These are phyloP conservation scores for Leccinellum albellum DNA, from an alignment of 768 basidiomycete genomes.

Conservation along the genomic window DNA sequence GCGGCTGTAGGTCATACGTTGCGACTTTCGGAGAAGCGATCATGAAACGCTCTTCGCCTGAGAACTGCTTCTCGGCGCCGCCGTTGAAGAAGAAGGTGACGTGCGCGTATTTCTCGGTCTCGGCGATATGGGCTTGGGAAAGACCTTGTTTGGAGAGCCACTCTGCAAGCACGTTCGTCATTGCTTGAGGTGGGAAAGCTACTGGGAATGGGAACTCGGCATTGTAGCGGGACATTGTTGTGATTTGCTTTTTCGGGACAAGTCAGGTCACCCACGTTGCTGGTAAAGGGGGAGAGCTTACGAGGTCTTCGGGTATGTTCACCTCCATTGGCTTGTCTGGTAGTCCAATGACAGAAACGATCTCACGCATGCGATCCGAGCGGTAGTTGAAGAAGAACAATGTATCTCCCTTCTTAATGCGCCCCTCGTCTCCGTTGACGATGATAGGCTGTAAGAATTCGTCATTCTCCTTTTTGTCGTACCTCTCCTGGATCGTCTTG, in stretches of 20 bases:
- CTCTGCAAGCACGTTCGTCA: conserved; percentile 94
- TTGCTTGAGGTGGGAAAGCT: conserved; percentile 90
- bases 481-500: conserved; percentile 66
- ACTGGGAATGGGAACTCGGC: conserved; percentile 83
- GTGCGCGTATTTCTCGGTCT: conserved; percentile 98
- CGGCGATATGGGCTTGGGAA: conserved; percentile 90
- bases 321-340: conserved; percentile 84
- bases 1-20: conserved; percentile 88
- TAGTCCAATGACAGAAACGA: conserved; percentile 74
- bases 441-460: conserved; percentile 97
- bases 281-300: conserved; percentile 33
- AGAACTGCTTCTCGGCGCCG: conserved; percentile 90
- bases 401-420: conserved; percentile 85
- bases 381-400: conserved; percentile 98
- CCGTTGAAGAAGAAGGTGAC: conserved; percentile 99
- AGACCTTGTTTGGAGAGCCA: conserved; percentile 77
- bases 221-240: conserved; percentile 94
- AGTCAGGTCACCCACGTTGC: background rate
- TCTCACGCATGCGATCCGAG: conserved; percentile 94
- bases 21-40: conserved; percentile 91
- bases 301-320: conserved; percentile 74
- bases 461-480: conserved; percentile 84
- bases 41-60: conserved; percentile 78
- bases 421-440: conserved; percentile 70
- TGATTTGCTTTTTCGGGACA: conserved; percentile 55